A percentile compares a stretch with the other conserved stretches of the same genome.
Conservation (phyloP, 1,284 basidiomycete genomes). For the Leccinum holopus region DNA sequence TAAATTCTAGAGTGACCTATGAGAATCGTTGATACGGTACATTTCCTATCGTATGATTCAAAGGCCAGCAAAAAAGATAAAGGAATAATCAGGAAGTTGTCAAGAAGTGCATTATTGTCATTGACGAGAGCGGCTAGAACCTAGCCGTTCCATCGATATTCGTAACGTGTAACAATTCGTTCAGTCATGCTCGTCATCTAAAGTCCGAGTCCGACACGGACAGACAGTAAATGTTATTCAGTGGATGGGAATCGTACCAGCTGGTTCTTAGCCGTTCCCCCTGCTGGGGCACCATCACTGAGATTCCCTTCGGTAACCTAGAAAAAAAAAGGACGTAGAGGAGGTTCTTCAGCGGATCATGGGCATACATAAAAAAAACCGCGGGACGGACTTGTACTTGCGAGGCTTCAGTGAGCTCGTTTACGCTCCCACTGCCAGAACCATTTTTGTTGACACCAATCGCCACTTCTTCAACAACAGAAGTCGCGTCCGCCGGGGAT, state of each 20-base stretch:
- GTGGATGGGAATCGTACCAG: conserved; percentile 31
- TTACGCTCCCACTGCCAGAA: background rate
- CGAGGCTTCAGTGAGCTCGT: background rate
- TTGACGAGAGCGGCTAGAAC: background rate
- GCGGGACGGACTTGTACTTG: conserved; percentile 26
- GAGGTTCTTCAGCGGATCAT: conserved; percentile 18
- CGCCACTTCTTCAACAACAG: background rate
- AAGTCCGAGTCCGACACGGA: conserved; percentile 10
- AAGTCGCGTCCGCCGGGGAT: background rate
- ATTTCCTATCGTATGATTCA: background rate
- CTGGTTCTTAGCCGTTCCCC: conserved; percentile 1
- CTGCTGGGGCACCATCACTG: background rate
- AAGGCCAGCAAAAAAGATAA: background rate
- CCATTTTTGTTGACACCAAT: background rate
- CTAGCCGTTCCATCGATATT: background rate
- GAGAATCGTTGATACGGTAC: background rate
- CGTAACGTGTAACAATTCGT: background rate
- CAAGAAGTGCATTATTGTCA: background rate
- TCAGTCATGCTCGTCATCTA: background rate
- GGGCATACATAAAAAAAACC: background rate
- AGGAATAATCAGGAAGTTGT: background rate
- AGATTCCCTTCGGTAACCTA: conserved; percentile 12
- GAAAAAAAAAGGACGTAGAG: conserved; percentile 5
- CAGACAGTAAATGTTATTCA: conserved; percentile 39
- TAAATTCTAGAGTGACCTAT: conserved; percentile 19